Evolutionary conservation across 2,329 filamentous ascomycete genomes (phyloP), one percentile per base, ranked within the genome.

Genomic region (Claviceps sp.): DNA sequence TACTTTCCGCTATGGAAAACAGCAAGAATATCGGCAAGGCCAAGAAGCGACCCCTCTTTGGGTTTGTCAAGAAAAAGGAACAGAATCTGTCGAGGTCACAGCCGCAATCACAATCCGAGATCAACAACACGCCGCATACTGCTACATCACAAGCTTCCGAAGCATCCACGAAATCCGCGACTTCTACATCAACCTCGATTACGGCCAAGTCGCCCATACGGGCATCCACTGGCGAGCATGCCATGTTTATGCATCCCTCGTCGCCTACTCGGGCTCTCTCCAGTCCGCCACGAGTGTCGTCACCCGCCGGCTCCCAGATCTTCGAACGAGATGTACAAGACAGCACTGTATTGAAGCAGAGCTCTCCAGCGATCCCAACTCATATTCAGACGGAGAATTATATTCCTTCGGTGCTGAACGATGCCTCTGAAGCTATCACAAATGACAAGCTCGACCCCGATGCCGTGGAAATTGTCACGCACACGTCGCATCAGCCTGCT

Each of bases 251-350:
- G 47, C 65, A 74, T 11, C 79, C 82, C 14, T 72, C 81, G 0
- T 89, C 86, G 2, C 86, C 87, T 3, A 74, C 71, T 54, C 79
- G 81, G 53, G 79, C 78, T 49, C 69, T 87, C 45, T 83, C 84
- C 13, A 77, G 79, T 9, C 91, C 89, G 8, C 85, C 89, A 4
- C 78, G 85, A 48, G 69, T 90, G 45, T 79, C 84, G 50, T 95
- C 89, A 20, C 88, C 90, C 14, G 87, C 89, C 11, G 76, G 78
- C 30, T 84, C 81, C 4, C 81, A 84, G 60, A 96, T 97, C 61
- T 97, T 97, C 64, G 91, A 97, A 72, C 86, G 91, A 62, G 88
- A 90, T 65, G 91, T 97, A 24, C 91, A 96, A 67, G 90, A 96
- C 62, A 80, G 80, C 61, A 73, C 78, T 34, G 62, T 78, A 3